Percentiles rank a stretch among this genome's conserved stretches.
These are phyloP conservation scores for Lagerstroemia fauriei DNA, from an alignment of 441 rosid species.

Conservation along the genomic window DNA sequence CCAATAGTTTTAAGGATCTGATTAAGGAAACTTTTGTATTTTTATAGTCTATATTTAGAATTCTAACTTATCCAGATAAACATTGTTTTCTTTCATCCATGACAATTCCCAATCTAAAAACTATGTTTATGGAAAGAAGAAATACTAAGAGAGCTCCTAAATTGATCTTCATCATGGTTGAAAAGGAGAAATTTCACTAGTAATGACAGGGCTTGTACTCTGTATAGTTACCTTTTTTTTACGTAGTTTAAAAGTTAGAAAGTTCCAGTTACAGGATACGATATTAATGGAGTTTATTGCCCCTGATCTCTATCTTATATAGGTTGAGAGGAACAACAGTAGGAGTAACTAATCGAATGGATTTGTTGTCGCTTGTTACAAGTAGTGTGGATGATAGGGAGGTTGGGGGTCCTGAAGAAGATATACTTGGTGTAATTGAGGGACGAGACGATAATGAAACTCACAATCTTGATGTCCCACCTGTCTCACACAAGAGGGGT, in stretches of 20 bases:
- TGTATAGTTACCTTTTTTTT: neutral
- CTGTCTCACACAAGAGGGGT: conserved; percentile 81
- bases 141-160: neutral
- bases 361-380: conserved; percentile 78
- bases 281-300: neutral
- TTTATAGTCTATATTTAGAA: neutral
- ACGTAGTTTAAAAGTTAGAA: neutral
- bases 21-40: conserved; percentile 53
- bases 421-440: conserved; percentile 65
- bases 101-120: neutral
- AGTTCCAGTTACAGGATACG: neutral
- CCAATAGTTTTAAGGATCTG: conserved; percentile 79
- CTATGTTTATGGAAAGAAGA: neutral
- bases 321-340: conserved; percentile 73
- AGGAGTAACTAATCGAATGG: conserved; percentile 90
- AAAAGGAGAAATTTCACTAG: neutral
- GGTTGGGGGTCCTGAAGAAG: conserved; percentile 58
- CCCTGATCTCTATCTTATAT: conserved; percentile 7
- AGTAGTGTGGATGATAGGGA: conserved; percentile 66
- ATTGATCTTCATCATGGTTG: neutral
- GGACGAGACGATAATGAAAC: conserved; percentile 80
- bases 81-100: neutral
- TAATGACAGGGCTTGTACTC: neutral
- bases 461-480: conserved; percentile 72
- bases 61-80: too few species aligned